Percentiles rank a stretch among this genome's conserved stretches.
Conservation (phyloP, 495 filamentous ascomycete species). For the Parathielavia hyrcaniae region DNA sequence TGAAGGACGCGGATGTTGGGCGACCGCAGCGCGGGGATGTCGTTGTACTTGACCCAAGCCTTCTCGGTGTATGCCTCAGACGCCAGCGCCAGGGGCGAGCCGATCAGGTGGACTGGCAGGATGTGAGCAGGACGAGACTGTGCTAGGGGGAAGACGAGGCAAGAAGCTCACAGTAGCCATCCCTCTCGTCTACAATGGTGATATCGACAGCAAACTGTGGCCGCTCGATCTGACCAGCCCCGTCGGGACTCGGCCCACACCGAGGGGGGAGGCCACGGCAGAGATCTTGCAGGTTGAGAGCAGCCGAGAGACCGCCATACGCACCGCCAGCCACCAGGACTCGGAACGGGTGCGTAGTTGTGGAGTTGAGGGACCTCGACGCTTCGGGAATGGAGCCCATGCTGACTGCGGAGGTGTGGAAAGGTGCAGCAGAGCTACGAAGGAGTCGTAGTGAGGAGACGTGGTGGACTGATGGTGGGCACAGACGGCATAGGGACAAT, state of each 20-base stretch:
- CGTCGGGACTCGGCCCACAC: slow-evolving; percentile 19
- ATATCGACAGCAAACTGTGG: slow-evolving; percentile 50
- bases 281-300: slow-evolving; percentile 56
- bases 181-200: slow-evolving; percentile 62
- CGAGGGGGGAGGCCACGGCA: slow-evolving; percentile 37
- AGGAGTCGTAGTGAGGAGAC: not conserved
- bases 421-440: not conserved
- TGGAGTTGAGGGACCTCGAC: not conserved
- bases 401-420: not conserved
- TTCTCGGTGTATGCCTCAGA: slow-evolving; percentile 49
- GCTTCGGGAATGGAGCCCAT: slow-evolving; percentile 20
- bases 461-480: not conserved
- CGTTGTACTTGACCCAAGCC: slow-evolving; percentile 56
- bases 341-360: slow-evolving; percentile 25
- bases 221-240: slow-evolving; percentile 10
- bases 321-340: slow-evolving; percentile 57
- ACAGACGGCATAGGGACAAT: not conserved
- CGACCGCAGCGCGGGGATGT: slow-evolving; percentile 52
- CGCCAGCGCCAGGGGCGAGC: slow-evolving; percentile 56
- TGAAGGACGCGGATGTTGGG: slow-evolving; percentile 50
- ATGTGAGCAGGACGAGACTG: not conserved
- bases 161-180: slow-evolving; percentile 58
- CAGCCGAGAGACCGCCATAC: slow-evolving; percentile 57
- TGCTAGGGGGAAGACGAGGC: not conserved
- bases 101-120: slow-evolving; percentile 54